Evolutionary conservation across 345 rosid species (phyloP), one percentile per base, ranked within the genome.

Genomic region (Hypericum perforatum): DNA sequence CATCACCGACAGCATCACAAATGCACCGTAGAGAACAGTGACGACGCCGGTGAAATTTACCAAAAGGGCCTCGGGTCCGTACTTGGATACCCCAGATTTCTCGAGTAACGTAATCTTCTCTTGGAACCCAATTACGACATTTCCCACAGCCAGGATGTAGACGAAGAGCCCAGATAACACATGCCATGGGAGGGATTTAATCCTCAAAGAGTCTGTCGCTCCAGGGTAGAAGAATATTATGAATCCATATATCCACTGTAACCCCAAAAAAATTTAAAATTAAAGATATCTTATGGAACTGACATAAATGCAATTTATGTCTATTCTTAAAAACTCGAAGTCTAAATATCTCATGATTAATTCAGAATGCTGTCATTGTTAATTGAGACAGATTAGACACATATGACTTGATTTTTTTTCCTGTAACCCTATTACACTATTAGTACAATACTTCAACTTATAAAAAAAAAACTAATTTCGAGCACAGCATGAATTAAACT

Each of bases 71-170:
- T 94, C 99, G 0, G 94, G 4, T 0, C 97, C 89, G 16, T 74
- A 86, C 64, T 84, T 94, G 6, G 74, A 82, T 9, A 94, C 63
- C 1, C 91, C 89, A 9, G 85, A 66, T 63, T 6, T 76, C 82
- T 94, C 92, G 3, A 94, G 71, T 77, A 94, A 86, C 1, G 97
- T 89, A 7, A 94, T 79, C 80, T 94, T 89, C 70, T 94, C 99
- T 57, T 86, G 64, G 56, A 77, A 79, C 50, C 97, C 99, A 8
- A 94, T 38, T 3, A 78, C 53, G 0, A 95, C 94, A 42, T 75
- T 94, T 45, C 67, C 80, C 6, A 84, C 79, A 0, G 94, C 97
- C 53, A 86, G 59, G 5, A 60, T 7, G 49, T 76, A 85, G 9
- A 63, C 79, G 15, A 84, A 73, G n/a, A 84, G 47, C 43, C 98